These are phyloP conservation scores for Talaromyces pinophilus DNA, from an alignment of 2,329 filamentous ascomycete genomes.

Conservation along the genomic window DNA sequence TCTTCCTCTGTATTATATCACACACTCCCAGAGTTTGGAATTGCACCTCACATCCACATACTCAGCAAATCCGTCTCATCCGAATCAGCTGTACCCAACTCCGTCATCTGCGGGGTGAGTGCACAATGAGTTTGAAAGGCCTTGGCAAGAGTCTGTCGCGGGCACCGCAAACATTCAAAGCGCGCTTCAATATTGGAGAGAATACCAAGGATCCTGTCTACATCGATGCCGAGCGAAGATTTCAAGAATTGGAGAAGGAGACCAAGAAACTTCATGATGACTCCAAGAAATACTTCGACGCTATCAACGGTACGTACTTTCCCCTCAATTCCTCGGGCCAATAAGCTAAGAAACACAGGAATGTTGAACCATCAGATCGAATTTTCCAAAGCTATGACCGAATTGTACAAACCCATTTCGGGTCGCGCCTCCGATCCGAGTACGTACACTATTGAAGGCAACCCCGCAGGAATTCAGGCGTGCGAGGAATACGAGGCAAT, in stretches of 20 bases:
- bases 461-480: conserved; percentile 87
- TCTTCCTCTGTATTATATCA: background rate
- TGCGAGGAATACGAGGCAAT: conserved; percentile 96
- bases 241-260: conserved; percentile 89
- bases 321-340: background rate
- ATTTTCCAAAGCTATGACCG: conserved; percentile 92
- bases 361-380: conserved; percentile 98
- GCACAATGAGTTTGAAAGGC: conserved; percentile 90
- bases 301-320: conserved; percentile 72
- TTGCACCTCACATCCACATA: background rate
- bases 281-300: conserved; percentile 94
- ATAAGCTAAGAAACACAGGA: conserved; percentile 46
- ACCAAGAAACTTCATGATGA: conserved; percentile 97
- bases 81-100: conserved; percentile 8
- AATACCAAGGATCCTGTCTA: conserved; percentile 94
- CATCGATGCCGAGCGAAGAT: conserved; percentile 88
- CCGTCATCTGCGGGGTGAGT: conserved; percentile 22
- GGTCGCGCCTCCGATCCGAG: conserved; percentile 92
- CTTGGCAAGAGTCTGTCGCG: conserved; percentile 86
- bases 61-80: conserved; percentile 3
- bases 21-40: background rate
- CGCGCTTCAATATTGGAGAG: conserved; percentile 93
- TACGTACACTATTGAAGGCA: conserved; percentile 77
- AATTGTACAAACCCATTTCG: conserved; percentile 98
- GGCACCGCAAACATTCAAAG: conserved; percentile 89